phyloP scores from a whole-genome alignment of 768 basidiomycete genomes.

The Lactifluus piperatus region DNA sequence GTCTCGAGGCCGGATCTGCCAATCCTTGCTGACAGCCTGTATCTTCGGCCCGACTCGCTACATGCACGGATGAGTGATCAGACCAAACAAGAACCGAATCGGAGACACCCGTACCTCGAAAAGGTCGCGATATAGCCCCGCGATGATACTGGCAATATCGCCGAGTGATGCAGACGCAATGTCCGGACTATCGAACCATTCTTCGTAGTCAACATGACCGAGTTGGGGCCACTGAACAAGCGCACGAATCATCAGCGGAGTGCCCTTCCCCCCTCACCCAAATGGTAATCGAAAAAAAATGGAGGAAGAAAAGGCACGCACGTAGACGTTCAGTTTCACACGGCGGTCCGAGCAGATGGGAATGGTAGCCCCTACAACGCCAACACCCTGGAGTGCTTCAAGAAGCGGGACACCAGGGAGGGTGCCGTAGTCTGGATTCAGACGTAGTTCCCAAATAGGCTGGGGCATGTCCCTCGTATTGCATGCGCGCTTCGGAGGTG shows the following conservation, averaged over 20 bases:
- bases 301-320: not conserved
- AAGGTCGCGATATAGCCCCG: constrained; percentile 2
- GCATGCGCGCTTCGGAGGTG: not conserved
- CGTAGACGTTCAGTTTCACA: constrained; percentile 2
- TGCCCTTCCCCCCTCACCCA: too few relatives aligned
- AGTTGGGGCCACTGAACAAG: constrained; percentile 4
- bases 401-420: constrained; percentile 10
- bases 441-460: constrained; percentile 8
- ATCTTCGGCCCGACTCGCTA: constrained; percentile 13
- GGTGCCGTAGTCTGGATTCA: constrained; percentile 11
- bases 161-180: constrained; percentile 3
- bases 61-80: not conserved
- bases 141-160: not conserved
- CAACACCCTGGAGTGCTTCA: constrained; percentile 9
- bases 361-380: not conserved
- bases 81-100: not conserved
- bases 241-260: not conserved
- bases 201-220: constrained; percentile 7
- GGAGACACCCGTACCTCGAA: constrained; percentile 1
- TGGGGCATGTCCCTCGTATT: not conserved
- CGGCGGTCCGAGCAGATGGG: not conserved
- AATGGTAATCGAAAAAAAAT: too few relatives aligned
- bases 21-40: not conserved
- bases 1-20: constrained; percentile 9
- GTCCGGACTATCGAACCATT: constrained; percentile 8